Percentiles rank a stretch among this genome's conserved stretches.
Evolutionary conservation across 1,284 basidiomycete species (phyloP).

Genomic region (Hymenochaete sp.): DNA sequence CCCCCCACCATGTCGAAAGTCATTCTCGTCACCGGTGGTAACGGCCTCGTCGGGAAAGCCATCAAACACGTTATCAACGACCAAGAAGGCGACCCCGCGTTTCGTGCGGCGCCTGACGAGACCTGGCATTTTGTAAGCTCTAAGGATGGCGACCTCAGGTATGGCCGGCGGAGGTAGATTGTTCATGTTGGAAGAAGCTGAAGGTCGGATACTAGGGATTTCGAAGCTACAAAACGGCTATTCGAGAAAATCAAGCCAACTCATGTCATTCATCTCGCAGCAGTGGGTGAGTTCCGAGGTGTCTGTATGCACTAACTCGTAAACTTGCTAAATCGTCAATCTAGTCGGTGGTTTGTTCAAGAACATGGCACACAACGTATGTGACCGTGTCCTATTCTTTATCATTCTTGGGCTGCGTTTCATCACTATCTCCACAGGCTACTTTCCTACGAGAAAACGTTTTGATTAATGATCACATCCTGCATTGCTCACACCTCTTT

Average conservation of each 20-base stretch:
- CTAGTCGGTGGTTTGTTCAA: conserved; percentile 83
- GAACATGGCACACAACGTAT: conserved; percentile 84
- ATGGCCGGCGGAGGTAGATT: conserved; percentile 19
- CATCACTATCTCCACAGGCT: conserved; percentile 34
- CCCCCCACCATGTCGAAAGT: conserved; percentile 26
- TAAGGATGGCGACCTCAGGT: conserved; percentile 73
- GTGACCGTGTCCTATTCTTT: conserved; percentile 12
- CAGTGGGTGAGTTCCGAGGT: conserved; percentile 49
- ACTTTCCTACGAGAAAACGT: conserved; percentile 86
- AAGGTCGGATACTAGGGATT: conserved; percentile 4
- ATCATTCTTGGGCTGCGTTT: background rate
- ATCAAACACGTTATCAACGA: conserved; percentile 76
- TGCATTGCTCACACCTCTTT: conserved; percentile 61
- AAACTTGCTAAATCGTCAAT: conserved; percentile 3
- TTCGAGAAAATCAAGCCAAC: conserved; percentile 86
- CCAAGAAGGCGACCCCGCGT: conserved; percentile 37
- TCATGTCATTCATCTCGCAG: conserved; percentile 86
- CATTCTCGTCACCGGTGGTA: conserved; percentile 76
- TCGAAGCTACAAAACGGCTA: conserved; percentile 38
- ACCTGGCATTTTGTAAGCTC: conserved; percentile 78
- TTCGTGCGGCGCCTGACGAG: conserved; percentile 67
- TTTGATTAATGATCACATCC: conserved; percentile 85
- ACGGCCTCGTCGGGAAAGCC: conserved; percentile 79
- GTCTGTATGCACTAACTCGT: background rate
- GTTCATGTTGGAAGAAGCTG: background rate